Base-by-base conservation (phyloP, 306 rosid genomes). In the Malus fusca region DNA sequence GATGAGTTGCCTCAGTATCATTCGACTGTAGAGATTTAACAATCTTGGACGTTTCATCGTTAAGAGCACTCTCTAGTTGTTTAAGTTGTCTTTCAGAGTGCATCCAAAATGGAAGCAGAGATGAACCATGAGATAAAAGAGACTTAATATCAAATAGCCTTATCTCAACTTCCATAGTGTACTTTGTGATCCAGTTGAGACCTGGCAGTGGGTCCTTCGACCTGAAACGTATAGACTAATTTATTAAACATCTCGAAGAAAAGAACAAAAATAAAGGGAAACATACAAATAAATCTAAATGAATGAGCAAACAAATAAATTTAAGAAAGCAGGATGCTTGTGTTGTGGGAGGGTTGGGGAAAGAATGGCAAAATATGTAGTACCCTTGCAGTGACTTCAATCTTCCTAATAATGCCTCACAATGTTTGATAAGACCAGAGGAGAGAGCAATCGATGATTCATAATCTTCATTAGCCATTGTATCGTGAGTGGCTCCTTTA, bases 71-170 rank as follows among this genome's bases (percentile, higher is more conserved):
- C 84, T 92, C 99, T 76, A 96, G 81, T 68, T 66, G 77, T 68
- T 87, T 90, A 53, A 92, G 88, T 82, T 86, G 91, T 78, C 77
- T 78, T 75, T 91, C 94, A 46, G 96, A 92, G 80, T 96, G 92
- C 83, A 81, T 74, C 99, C 99, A 96, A 72, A 90, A 96, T 3
- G 96, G 97, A 78, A 87, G 97, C 84, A 96, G 74, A 61, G 96
- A 89, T 66, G 85, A 59, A 33, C 93, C 97, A 71, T 70, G 84
- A 30, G 87, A 78, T 74, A 87, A 82, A 66, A 92, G 92, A 46
- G 96, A 82, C 86, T 82, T 85, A 66, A 89, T 66, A 90, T 96
- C 99, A 71, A 88, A 84, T 52, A 92, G 93, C 80, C 99, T 86
- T 60, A 89, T 89, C 85, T 90, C 97, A 83, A 91, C 70, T 90